Conservation (phyloP, 1,284 basidiomycete species). For the Lignosus rhinocerotis region DNA sequence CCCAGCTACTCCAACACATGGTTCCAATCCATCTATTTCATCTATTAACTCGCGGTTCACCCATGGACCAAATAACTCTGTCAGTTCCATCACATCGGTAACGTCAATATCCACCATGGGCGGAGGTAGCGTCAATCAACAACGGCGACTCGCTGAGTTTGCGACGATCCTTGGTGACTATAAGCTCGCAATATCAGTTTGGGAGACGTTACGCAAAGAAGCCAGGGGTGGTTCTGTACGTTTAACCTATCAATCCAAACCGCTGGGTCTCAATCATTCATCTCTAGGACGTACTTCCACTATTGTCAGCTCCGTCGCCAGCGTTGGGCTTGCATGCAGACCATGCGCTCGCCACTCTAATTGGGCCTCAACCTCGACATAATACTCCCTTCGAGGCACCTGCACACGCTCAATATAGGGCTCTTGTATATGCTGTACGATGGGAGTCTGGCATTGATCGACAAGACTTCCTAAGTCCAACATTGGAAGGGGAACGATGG, state of each 20-base stretch:
- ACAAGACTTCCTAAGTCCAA: conserved; percentile 54
- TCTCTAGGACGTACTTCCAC: conserved; percentile 68
- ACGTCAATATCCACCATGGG: conserved; percentile 36
- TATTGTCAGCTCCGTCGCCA: conserved; percentile 66
- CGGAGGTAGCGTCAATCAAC: conserved; percentile 50
- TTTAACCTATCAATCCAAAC: conserved; percentile 1
- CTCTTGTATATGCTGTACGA: conserved; percentile 65
- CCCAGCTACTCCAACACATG: conserved; percentile 37
- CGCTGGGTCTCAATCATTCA: background rate
- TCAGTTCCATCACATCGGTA: conserved; percentile 36
- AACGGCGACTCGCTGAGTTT: conserved; percentile 91
- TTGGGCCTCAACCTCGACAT: conserved; percentile 29
- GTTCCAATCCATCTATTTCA: conserved; percentile 35
- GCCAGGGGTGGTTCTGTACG: conserved; percentile 74
- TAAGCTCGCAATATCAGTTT: conserved; percentile 81
- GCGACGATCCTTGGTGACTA: conserved; percentile 91
- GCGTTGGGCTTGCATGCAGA: conserved; percentile 58
- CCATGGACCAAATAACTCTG: conserved; percentile 36
- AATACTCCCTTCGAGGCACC: conserved; percentile 48
- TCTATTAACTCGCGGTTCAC: conserved; percentile 48
- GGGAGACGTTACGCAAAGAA: conserved; percentile 86
- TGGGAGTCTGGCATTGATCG: conserved; percentile 70
- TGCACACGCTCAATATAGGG: conserved; percentile 61
- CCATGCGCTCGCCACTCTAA: conserved; percentile 48
- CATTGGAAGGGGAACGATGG: conserved; percentile 77